Evolutionary conservation across 148 eudicot species (phyloP), one percentile per base, ranked within the genome.

Genomic region (Chenopodium quinoa): DNA sequence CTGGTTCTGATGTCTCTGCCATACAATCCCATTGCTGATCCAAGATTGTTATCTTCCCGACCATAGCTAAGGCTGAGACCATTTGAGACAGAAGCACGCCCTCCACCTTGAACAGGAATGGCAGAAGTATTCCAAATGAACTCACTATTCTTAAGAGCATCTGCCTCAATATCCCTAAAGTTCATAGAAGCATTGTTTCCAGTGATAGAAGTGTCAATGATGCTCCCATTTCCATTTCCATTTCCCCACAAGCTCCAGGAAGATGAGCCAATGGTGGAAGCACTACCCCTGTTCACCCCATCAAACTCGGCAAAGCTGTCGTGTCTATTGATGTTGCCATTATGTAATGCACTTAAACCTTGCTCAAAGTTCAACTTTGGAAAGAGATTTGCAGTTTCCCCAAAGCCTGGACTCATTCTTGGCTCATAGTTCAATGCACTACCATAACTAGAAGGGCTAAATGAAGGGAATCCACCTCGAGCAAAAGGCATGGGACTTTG

Each of bases 111-210:
- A 86, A 82, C 84, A 46, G 88, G 82, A 71, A 79, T 50, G 62
- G 88, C 86, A 63, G 92, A 89, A 71, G 95, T 80, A 65, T 93
- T 92, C 98, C 99, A 93, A 70, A 90, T 91, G 77, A 88, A 86
- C 78, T 91, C 93, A 73, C 83, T 81, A 79, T 66, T 87, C 63
- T 86, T 91, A 78, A 88, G 86, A 83, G 87, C 63, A 79, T 86
- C 86, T 47, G 72, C 80, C 80, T 85, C 74, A 67, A 87, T 52
- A 65, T 80, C 88, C n/a, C 90, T 92, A 25, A 89, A 85, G 23
- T 85, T 87, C 78, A 84, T 48, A 83, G 90, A 85, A 69, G 86
- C 83, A 40, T 86, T 84, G 79, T 83, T 87, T 64, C 89, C 69
- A 73, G 90, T 84, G 81, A 75, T 88, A 46, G 89, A 48, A 79